Conservation (phyloP, 2,329 filamentous ascomycete genomes). For the Sarocladiaceae sp. region DNA sequence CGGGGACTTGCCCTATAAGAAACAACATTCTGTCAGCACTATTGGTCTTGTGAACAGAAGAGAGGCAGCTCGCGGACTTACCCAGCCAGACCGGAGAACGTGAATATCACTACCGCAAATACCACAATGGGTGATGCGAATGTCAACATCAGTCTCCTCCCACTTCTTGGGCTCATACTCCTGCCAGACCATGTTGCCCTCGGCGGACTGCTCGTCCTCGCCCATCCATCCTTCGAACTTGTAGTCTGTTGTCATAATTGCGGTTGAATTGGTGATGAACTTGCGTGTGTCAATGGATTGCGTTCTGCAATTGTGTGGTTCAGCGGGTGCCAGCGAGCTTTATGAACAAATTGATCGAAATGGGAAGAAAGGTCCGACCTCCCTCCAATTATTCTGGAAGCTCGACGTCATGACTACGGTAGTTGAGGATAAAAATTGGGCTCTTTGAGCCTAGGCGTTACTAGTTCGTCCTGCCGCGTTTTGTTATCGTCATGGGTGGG, state of each 20-base stretch:
- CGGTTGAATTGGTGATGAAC: not conserved
- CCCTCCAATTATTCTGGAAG: no score
- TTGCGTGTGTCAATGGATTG: no score
- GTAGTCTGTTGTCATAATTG: conserved; percentile 23
- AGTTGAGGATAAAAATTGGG: no score
- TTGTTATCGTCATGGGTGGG: no score
- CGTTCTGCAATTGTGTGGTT: no score
- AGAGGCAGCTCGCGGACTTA: conserved; percentile 8
- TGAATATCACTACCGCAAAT: conserved; percentile 60
- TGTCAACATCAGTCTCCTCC: conserved; percentile 61
- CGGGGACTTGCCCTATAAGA: conserved; percentile 14
- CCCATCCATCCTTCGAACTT: conserved; percentile 52
- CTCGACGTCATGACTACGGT: no score
- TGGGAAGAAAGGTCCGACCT: no score
- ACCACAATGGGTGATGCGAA: conserved; percentile 60
- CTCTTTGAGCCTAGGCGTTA: no score
- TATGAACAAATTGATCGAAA: no score
- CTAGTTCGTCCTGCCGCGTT: no score
- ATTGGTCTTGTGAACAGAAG: no score
- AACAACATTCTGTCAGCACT: conserved; percentile 14
- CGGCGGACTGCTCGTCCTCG: conserved; percentile 29
- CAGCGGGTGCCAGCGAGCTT: no score
- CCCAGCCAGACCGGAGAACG: conserved; percentile 48
- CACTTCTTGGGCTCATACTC: conserved; percentile 58
- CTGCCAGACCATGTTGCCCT: conserved; percentile 49